A percentile compares a stretch with the other conserved stretches of the same genome.
phyloP scores from a whole-genome alignment of 495 filamentous ascomycete genomes.

The Neurospora sp. region DNA sequence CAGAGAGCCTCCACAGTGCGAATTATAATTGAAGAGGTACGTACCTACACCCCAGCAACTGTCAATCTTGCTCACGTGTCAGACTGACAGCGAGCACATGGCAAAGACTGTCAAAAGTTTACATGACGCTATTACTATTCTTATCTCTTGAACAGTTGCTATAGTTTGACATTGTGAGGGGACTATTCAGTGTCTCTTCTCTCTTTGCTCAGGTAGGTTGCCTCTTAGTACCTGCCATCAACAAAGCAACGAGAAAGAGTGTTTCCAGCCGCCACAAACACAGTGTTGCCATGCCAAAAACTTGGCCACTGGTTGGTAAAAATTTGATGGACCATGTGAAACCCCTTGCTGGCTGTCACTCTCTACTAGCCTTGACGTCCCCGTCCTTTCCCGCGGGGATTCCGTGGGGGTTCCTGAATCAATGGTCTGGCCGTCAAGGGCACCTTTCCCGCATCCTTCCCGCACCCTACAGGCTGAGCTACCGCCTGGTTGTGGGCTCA shows the following conservation, averaged over 20 bases:
- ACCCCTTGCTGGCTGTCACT: constrained; percentile 3
- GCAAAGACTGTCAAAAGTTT: neutral
- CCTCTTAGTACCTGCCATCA: neutral
- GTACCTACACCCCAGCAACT: neutral
- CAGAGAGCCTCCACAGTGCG: constrained; percentile 8
- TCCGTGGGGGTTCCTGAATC: neutral
- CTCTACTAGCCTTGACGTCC: neutral
- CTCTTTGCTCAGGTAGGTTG: neutral
- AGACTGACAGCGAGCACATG: neutral
- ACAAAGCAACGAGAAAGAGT: neutral
- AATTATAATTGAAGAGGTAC: constrained; percentile 1
- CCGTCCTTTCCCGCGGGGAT: neutral
- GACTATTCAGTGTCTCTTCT: neutral
- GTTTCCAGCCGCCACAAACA: neutral
- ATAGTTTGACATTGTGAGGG: neutral
- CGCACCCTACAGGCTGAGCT: constrained; percentile 4
- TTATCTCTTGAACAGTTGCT: neutral
- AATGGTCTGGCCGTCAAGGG: constrained; percentile 2
- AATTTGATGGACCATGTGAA: constrained; percentile 22
- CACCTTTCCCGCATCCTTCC: constrained; percentile 6
- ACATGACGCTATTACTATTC: neutral
- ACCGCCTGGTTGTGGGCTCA: neutral
- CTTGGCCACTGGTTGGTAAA: constrained; percentile 13
- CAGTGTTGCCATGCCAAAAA: constrained; percentile 10
- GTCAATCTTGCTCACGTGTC: neutral